A percentile compares a stretch with the other conserved stretches of the same genome.
These are phyloP conservation scores for Herpotrichia juniperi DNA, from an alignment of 2,329 filamentous ascomycete genomes.

Conservation along the genomic window DNA sequence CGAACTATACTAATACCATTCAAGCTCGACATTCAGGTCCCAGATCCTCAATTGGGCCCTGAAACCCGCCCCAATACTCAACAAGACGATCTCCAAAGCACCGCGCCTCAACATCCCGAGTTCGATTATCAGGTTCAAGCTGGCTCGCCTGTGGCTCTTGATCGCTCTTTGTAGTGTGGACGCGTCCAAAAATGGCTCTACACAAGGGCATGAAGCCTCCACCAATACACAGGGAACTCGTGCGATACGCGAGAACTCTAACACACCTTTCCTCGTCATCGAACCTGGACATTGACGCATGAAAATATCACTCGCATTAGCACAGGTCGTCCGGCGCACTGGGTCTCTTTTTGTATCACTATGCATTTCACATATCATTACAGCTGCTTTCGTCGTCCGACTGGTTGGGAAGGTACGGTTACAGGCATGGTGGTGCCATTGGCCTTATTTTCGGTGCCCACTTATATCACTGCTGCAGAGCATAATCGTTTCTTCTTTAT, in stretches of 20 bases:
- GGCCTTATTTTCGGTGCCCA: constrained; percentile 6
- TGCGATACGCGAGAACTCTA: neutral
- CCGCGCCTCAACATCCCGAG: constrained; percentile 17
- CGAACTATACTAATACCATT: constrained; percentile 9
- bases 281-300: neutral
- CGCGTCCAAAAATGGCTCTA: neutral
- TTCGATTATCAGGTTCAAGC: constrained; percentile 32
- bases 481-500: constrained; percentile 14
- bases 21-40: constrained; percentile 80
- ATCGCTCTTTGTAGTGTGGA: neutral
- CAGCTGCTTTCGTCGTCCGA: neutral
- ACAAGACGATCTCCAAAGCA: constrained; percentile 24
- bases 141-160: constrained; percentile 23
- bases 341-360: constrained; percentile 2
- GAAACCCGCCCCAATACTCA: constrained; percentile 36
- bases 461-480: constrained; percentile 14
- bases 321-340: constrained; percentile 9
- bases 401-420: neutral
- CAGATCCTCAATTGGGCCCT: constrained; percentile 72
- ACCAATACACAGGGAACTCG: no score
- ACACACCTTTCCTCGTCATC: neutral
- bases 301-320: constrained; percentile 5
- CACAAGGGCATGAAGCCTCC: neutral
- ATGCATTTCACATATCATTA: neutral
- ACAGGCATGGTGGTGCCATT: neutral